A percentile compares a stretch with the other conserved stretches of the same genome.
phyloP scores from a whole-genome alignment of 2,329 filamentous ascomycete species.

The Aspergillus spinulosporus region DNA sequence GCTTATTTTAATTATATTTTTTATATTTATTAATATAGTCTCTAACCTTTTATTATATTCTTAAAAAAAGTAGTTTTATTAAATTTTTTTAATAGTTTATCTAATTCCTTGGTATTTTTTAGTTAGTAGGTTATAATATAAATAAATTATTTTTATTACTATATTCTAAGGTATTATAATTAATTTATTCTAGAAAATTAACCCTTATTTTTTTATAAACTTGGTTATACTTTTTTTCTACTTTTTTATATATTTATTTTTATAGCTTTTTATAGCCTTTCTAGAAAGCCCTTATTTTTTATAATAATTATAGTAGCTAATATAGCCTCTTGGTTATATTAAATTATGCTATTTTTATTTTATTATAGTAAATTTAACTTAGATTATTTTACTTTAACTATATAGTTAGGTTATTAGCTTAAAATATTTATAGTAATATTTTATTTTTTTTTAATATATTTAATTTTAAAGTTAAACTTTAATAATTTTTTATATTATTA shows the following conservation, averaged over 20 bases:
- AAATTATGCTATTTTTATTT: not conserved
- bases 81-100: no score
- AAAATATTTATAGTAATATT: not conserved
- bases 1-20: no score
- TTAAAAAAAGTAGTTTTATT: no score
- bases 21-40: no score
- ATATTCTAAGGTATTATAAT: not conserved
- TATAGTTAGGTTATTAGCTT: not conserved
- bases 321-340: no score
- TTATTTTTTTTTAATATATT: constrained; percentile 1
- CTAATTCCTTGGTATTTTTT: no score
- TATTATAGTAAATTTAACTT: not conserved
- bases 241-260: not conserved
- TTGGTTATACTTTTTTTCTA: not conserved
- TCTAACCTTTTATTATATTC: not conserved
- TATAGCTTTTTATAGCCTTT: not conserved
- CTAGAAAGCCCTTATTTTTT: not conserved
- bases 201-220: not conserved
- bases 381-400: not conserved
- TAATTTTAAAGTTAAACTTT: constrained; percentile 1
- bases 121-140: no score
- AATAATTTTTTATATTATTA: not conserved
- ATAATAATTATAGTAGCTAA: not conserved
- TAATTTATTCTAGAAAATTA: not conserved
- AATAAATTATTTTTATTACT: not conserved